Base-by-base conservation (phyloP, 805 yeast species). In the Nakazawaea holstii region DNA sequence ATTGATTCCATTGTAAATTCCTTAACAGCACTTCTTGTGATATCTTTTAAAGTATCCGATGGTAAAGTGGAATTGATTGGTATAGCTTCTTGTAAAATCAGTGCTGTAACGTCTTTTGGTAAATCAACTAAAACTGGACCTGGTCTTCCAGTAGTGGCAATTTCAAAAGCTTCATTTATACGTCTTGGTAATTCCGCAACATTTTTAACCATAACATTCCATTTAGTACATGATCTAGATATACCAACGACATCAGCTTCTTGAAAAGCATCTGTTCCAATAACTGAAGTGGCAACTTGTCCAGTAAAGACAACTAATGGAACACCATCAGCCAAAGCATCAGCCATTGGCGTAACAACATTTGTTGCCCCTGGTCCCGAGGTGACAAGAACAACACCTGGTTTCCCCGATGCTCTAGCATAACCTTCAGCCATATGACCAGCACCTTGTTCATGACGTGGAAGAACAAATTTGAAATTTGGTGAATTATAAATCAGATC, bases 371-470 rank as follows among this genome's bases (percentile, higher is more conserved):
- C 99, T 29, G 99, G 99, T 45, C 99, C 99, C 1, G 97, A 89
- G n/a, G 99, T 94, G 45, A 94, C 99, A 59, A 94, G 73, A 43
- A 94, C 98, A 54, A 94, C 95, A 71, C 99, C 99, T 11, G 97
- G 95, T 68, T 88, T 94, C 50, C 98, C 99, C 41, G 75, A 68
- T 36, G 96, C 99, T 56, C 95, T 78, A 48, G 99, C 97, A 58
- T 94, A 94, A 51, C 99, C 99, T 71, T 94, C 97, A 48, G 99
- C 99, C 98, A 94, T 94, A 69, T 94, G 99, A 45, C 99, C 99
- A 14, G 98, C 99, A 65, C 99, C 99, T 70, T 94, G 99, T 69
- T 94, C 99, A 67, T 94, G 98, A 60, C 95, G 80, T 42, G 99
- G 99, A 54, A 94, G 73, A 48, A 94, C 87, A 63, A 94, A 94